Conservation (phyloP, 352 stramenopile species). For the Elongisporangium undulatum region DNA sequence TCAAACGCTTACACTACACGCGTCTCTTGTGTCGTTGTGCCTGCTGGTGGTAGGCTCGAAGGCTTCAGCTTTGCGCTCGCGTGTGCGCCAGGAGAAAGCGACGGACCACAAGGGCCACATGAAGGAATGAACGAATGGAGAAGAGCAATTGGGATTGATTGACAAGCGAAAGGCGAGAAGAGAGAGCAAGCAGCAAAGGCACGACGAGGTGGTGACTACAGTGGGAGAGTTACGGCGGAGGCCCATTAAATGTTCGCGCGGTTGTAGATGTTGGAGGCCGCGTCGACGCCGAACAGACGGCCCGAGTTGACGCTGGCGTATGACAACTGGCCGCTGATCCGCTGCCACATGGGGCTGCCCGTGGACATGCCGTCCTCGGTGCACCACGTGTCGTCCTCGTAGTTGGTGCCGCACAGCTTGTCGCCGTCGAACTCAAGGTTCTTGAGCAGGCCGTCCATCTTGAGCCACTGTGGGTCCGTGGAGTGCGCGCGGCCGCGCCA, state of each 20-base stretch:
- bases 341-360: conserved; percentile 7
- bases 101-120: no score
- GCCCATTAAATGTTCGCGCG: not conserved
- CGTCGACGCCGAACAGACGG: not conserved
- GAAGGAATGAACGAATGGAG: no score
- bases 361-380: conserved; percentile 3
- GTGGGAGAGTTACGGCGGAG: no score
- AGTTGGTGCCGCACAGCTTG: conserved; percentile 11
- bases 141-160: no score
- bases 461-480: conserved; percentile 6
- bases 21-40: no score
- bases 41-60: no score
- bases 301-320: not conserved
- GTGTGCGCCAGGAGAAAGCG: no score
- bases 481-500: conserved; percentile 4
- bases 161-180: no score
- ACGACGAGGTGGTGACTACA: no score
- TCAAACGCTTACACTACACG: no score
- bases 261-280: not conserved
- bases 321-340: conserved; percentile 4
- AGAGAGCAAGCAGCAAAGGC: no score
- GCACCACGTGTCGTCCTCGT: conserved; percentile 8
- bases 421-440: conserved; percentile 16
- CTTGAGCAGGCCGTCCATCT: conserved; percentile 1
- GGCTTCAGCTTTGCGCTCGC: no score